Evolutionary conservation across 192 early-diverging fungal genomes (phyloP), one percentile per base, ranked within the genome.

Genomic region (Coemansia sp.): DNA sequence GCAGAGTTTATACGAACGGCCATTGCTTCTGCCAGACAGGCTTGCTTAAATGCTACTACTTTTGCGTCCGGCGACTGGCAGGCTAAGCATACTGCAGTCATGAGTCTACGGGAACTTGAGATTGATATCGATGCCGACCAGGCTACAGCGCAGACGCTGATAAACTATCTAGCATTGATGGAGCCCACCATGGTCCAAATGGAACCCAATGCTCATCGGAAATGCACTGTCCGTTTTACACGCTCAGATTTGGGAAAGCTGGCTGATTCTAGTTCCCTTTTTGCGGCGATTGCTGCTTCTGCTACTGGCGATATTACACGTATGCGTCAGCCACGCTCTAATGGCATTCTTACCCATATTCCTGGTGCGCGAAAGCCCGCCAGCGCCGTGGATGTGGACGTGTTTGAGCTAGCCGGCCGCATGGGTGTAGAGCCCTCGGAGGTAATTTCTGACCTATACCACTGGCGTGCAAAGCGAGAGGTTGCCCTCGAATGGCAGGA

Each of bases 391-490:
- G 53, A 52, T 0, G 62, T 78, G 4, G 70, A 78, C 16, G 61
- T 78, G 22, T 69, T 78, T 49, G 71, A 68, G 5, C 53, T 78
- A 23, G 76, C 76, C 7, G 18, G 8, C 3, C 47, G 51, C 22
- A 23, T 65, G 54, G 50, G 49, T 14, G 32, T 48, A 9, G 34
- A 60, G 14, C 52, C 66, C 8, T 49, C 66, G 1, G 76, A 78
- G 5, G 59, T 66, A 5, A 44, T 56, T 1, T 22, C 76, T 9
- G 76, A 78, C 54, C 76, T 78, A 27, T 61, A 78, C 53, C 65
- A 62, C 41, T 78, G 76, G 76, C 70, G 76, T 2, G 76, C 70
- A 26, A 72, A 64, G 27, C 71, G 71, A 16, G 76, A 78, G 49
- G 56, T 78, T 14, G 50, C 66, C 16, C 48, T 78, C 16, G 69